Percentiles rank a stretch among this genome's conserved stretches.
Evolutionary conservation across 306 rosid genomes (phyloP).

Genomic region (Alnus rubra): DNA sequence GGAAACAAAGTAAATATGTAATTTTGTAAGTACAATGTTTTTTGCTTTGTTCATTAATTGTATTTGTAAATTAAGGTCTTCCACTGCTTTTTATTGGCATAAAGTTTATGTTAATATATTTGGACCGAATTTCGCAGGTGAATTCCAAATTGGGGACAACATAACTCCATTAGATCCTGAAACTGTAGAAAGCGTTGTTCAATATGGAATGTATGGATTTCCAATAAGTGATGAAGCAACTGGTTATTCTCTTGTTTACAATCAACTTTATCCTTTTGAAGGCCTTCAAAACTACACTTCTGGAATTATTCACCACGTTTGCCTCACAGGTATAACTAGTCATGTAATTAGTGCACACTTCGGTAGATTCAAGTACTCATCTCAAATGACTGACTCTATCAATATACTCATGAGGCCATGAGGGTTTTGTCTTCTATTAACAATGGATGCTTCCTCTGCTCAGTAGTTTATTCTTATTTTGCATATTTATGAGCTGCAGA

Average conservation of each 20-base stretch:
- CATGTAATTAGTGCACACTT: background rate
- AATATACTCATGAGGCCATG: background rate
- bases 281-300: constrained; percentile 93
- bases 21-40: background rate
- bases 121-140: constrained; percentile 52
- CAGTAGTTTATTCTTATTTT: background rate
- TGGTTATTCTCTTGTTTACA: constrained; percentile 74
- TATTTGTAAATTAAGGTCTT: background rate
- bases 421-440: background rate
- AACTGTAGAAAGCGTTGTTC: constrained; percentile 61
- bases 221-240: constrained; percentile 36
- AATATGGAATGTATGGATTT: constrained; percentile 53
- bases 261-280: constrained; percentile 82
- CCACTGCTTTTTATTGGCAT: background rate
- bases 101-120: constrained; percentile 5
- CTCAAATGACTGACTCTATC: background rate
- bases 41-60: background rate
- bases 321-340: constrained; percentile 56
- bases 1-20: background rate
- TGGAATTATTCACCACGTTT: constrained; percentile 94
- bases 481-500: background rate
- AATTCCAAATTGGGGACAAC: constrained; percentile 75
- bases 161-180: constrained; percentile 64
- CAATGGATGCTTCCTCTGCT: background rate
- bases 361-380: background rate